These are phyloP conservation scores for Neonectria ditissima DNA, from an alignment of 2,329 filamentous ascomycete species.

Conservation along the genomic window DNA sequence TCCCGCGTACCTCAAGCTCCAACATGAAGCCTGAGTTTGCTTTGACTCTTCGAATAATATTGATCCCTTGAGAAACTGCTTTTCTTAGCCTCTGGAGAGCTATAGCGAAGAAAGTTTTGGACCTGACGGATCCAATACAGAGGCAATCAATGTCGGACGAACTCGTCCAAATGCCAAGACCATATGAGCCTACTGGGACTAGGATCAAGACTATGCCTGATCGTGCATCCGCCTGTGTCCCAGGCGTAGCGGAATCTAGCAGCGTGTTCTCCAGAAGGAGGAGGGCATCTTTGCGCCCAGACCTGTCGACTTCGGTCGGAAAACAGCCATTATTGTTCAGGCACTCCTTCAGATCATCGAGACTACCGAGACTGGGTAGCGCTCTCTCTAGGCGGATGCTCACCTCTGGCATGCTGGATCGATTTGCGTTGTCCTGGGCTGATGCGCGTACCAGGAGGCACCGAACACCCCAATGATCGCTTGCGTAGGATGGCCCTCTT, in stretches of 20 bases:
- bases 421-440: constrained; percentile 2
- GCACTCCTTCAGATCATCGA: constrained; percentile 52
- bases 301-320: constrained; percentile 59
- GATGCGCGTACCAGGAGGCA: constrained; percentile 51
- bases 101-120: constrained; percentile 71
- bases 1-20: constrained; percentile 67
- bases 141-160: constrained; percentile 75
- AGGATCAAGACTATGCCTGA: constrained; percentile 58
- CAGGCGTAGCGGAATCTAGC: constrained; percentile 46
- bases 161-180: constrained; percentile 70
- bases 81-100: constrained; percentile 66
- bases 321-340: constrained; percentile 56
- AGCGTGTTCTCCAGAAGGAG: constrained; percentile 57
- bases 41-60: constrained; percentile 67
- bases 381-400: constrained; percentile 49
- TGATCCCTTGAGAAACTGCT: constrained; percentile 57
- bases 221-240: constrained; percentile 24
- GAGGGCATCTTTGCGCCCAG: constrained; percentile 58
- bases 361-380: constrained; percentile 45
- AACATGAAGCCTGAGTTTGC: constrained; percentile 72
- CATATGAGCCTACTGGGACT: constrained; percentile 74
- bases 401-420: constrained; percentile 15
- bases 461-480: constrained; percentile 71
- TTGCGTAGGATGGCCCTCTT: constrained; percentile 50
- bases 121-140: constrained; percentile 71